These are phyloP conservation scores for Chloropicon primus DNA, from an alignment of 139 green algal species.

Conservation along the genomic window DNA sequence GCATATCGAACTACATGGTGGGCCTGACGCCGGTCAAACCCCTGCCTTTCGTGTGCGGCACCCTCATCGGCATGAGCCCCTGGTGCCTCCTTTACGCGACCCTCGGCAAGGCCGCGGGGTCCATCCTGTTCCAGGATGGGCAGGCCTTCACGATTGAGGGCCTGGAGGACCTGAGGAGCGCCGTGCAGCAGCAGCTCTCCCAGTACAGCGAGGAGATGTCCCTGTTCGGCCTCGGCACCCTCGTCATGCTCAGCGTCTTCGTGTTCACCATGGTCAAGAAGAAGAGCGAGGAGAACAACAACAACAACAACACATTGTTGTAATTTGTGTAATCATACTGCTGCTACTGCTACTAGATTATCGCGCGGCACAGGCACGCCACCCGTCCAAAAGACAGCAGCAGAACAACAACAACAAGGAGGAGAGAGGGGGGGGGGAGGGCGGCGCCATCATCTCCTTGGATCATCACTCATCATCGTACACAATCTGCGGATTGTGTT, in stretches of 20 bases:
- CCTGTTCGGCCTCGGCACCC: not conserved
- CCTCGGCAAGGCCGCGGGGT: slow-evolving; percentile 42
- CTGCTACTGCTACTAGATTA: too few relatives aligned
- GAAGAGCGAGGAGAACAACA: not conserved
- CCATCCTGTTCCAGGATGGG: slow-evolving; percentile 29
- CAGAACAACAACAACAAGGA: too few relatives aligned
- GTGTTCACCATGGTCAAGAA: not conserved
- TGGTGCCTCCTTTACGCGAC: slow-evolving; percentile 59
- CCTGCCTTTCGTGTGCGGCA: slow-evolving; percentile 44
- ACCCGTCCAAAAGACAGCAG: too few relatives aligned
- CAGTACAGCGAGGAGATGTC: not conserved
- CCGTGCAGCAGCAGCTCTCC: not conserved
- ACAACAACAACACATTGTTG: too few relatives aligned
- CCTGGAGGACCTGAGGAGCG: not conserved
- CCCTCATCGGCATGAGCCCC: slow-evolving; percentile 39
- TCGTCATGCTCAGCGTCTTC: not conserved
- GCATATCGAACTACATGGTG: slow-evolving; percentile 63
- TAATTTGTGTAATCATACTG: too few relatives aligned
- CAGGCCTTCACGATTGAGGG: not conserved
- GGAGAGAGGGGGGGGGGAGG: too few relatives aligned
- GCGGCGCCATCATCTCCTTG: too few relatives aligned
- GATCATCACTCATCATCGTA: too few relatives aligned
- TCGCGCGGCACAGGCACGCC: too few relatives aligned
- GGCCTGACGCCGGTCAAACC: slow-evolving; percentile 57
- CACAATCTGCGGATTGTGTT: too few relatives aligned